Conservation (phyloP, 371 early-diverging fungal genomes). For the Dipsacomyces acuminosporus region DNA sequence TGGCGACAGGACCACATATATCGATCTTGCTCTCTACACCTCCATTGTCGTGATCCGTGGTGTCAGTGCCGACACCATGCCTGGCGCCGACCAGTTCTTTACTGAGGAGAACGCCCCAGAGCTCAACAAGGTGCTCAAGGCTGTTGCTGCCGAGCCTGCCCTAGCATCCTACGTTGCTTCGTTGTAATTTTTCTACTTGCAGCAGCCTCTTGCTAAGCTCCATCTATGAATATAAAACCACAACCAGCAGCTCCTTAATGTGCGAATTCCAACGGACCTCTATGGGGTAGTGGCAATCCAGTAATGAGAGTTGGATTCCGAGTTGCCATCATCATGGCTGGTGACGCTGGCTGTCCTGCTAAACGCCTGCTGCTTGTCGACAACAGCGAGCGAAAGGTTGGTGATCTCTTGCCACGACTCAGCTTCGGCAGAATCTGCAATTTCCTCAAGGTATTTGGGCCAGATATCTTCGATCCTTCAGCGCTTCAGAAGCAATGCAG, state of each 20-base stretch:
- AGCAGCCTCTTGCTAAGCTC: no score
- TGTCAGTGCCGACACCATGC: background rate
- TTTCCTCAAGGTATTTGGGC: constrained; percentile 11
- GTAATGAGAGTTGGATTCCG: constrained; percentile 45
- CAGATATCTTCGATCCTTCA: constrained; percentile 36
- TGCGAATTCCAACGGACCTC: constrained; percentile 14
- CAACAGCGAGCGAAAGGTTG: constrained; percentile 28
- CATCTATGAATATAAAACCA: no score
- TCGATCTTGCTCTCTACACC: constrained; percentile 14
- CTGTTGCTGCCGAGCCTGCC: background rate
- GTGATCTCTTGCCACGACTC: constrained; percentile 35
- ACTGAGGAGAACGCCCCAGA: background rate
- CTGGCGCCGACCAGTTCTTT: background rate
- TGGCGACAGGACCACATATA: constrained; percentile 39
- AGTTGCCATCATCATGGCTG: constrained; percentile 46
- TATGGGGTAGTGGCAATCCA: constrained; percentile 37
- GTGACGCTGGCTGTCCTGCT: constrained; percentile 1
- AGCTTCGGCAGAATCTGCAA: constrained; percentile 15
- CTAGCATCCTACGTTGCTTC: no score
- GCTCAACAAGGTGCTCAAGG: background rate
- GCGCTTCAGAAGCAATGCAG: no score
- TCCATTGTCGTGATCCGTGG: background rate
- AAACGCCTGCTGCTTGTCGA: constrained; percentile 17
- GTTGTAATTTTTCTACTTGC: no score
- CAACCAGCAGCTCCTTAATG: no score